Evolutionary conservation across 768 basidiomycete species (phyloP), one percentile per base, ranked within the genome.

Genomic region (Kwoniella botswanensis): DNA sequence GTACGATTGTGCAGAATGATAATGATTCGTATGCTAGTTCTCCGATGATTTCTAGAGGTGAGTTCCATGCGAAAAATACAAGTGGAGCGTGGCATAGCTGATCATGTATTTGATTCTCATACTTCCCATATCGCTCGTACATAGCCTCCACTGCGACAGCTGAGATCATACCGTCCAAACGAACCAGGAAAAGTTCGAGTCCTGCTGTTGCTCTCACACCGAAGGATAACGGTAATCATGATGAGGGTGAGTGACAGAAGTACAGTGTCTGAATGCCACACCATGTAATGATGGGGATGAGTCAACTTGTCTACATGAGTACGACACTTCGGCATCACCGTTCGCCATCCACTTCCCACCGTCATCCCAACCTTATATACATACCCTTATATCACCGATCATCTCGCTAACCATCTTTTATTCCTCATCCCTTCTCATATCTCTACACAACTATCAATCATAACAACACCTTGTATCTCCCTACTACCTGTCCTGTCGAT

Each of bases 111-210:
- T 26, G 4, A 15, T 22, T 43, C 35, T n/a, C 60, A 62, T 62
- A 12, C 35, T 42, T 41, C 11, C 17, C 26, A n/a, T 65, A 12
- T 24, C 21, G 52, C 53, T 41, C 22, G 29, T 65, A 18, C 64
- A 9, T 13, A 58, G 55, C 66, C 22, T 50, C 57, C 17, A 66
- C 65, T 12, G 65, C 54, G 22, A 57, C 53, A 57, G 54, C 46
- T 54, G 65, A 66, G 41, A 24, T 53, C 11, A 41, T 56, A 26
- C 65, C 65, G 4, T 24, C 54, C 13, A 66, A 63, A 46, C 35
- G 56, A 22, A 22, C n/a, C 4, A 68, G 67, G 17, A 24, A 59
- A 24, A 50, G 55, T 18, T 24, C 54, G 18, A 56, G 53, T 55
- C 26, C 53, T 15, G 54, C 15, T 0, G 21, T 26, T 17, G 41